phyloP scores from a whole-genome alignment of 495 filamentous ascomycete species.

The Neurospora discreta region DNA sequence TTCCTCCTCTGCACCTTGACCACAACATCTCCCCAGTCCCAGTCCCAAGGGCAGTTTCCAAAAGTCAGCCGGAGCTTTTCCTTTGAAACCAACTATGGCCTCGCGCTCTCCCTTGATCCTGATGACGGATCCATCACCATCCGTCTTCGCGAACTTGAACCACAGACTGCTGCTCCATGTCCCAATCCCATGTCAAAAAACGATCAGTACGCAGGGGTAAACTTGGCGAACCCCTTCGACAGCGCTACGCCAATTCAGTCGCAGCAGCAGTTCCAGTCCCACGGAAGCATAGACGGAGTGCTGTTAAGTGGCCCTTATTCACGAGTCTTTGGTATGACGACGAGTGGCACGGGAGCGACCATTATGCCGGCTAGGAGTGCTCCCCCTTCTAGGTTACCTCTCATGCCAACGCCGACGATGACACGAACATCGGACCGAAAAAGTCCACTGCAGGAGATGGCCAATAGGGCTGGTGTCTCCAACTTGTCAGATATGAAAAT shows the following conservation, averaged over 20 bases:
- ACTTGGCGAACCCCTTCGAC: background rate
- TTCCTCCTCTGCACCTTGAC: constrained; percentile 10
- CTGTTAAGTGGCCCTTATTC: background rate
- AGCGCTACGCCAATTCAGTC: background rate
- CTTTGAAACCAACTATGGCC: constrained; percentile 5
- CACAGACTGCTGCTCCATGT: too few species aligned
- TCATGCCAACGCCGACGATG: background rate
- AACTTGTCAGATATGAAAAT: background rate
- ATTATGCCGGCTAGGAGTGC: background rate
- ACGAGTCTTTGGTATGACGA: background rate
- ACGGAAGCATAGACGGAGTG: background rate
- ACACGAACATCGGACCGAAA: background rate
- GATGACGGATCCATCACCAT: constrained; percentile 1
- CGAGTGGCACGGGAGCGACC: background rate
- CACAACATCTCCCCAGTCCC: too few species aligned
- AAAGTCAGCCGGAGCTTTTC: background rate
- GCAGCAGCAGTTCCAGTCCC: background rate
- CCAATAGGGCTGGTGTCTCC: too few species aligned
- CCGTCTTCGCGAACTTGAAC: background rate
- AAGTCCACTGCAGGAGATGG: too few species aligned
- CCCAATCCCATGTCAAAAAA: too few species aligned
- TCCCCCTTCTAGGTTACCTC: background rate
- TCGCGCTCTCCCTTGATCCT: constrained; percentile 1
- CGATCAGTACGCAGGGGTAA: background rate
- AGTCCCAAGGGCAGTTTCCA: background rate